phyloP scores from a whole-genome alignment of 2,329 filamentous ascomycete species.

The Teratosphaeria epicoccoides region DNA sequence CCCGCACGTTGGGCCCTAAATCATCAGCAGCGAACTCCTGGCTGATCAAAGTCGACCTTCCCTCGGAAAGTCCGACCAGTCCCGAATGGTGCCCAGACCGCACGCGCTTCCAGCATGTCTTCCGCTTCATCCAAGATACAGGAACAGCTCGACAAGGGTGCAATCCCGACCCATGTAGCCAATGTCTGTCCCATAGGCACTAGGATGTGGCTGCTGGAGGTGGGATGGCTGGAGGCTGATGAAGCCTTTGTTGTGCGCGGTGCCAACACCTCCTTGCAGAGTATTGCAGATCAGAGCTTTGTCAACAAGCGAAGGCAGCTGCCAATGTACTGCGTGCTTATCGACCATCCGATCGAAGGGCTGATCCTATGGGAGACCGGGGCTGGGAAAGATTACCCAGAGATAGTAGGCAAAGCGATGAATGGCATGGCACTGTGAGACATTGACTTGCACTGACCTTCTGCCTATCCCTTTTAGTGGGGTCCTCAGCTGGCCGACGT shows the following conservation, averaged over 20 bases:
- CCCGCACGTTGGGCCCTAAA: too few species aligned
- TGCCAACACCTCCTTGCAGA: slow-evolving; percentile 29
- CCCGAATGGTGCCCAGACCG: too few species aligned
- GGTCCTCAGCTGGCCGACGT: slow-evolving; percentile 25
- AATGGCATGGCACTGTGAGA: background rate
- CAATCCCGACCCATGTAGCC: slow-evolving; percentile 24
- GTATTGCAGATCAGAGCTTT: slow-evolving; percentile 26
- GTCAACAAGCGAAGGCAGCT: slow-evolving; percentile 34
- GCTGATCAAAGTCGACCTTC: too few species aligned
- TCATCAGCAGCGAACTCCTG: too few species aligned
- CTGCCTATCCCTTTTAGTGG: too few species aligned
- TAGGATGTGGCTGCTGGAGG: slow-evolving; percentile 34
- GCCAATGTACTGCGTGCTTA: slow-evolving; percentile 33
- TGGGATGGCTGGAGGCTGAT: slow-evolving; percentile 37
- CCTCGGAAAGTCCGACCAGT: too few species aligned
- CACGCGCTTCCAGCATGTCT: background rate
- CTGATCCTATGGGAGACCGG: slow-evolving; percentile 39
- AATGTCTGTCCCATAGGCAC: slow-evolving; percentile 31
- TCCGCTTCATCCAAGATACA: slow-evolving; percentile 12
- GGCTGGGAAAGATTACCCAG: slow-evolving; percentile 32
- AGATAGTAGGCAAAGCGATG: background rate
- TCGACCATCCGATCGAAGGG: slow-evolving; percentile 36
- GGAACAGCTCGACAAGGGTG: slow-evolving; percentile 21
- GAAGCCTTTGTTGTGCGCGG: slow-evolving; percentile 37
- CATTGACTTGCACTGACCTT: background rate